Percentiles rank a stretch among this genome's conserved stretches.
phyloP scores from a whole-genome alignment of 2,329 filamentous ascomycete species.

The Didymellaceae sp. region DNA sequence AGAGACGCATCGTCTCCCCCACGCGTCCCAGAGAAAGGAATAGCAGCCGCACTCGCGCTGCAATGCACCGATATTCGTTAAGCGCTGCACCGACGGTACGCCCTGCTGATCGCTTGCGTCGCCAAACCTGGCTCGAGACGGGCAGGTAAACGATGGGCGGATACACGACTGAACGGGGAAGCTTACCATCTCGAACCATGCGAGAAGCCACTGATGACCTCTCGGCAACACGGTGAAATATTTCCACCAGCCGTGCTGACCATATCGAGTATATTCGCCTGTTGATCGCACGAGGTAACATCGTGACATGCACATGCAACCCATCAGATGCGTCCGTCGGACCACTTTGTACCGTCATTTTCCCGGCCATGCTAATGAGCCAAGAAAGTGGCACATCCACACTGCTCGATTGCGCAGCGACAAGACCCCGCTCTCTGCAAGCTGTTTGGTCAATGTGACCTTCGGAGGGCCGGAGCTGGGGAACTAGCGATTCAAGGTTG shows the following conservation, averaged over 20 bases:
- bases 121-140: constrained; percentile 1
- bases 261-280: constrained; percentile 23
- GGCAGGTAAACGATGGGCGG: constrained; percentile 7
- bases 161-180: constrained; percentile 9
- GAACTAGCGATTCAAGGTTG: constrained; percentile 22
- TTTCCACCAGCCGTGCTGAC: constrained; percentile 31
- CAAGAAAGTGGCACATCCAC: constrained; percentile 33
- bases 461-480: constrained; percentile 16
- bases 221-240: constrained; percentile 22
- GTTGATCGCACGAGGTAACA: constrained; percentile 27
- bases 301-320: constrained; percentile 25
- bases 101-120: constrained; percentile 12
- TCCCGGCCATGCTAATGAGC: constrained; percentile 23
- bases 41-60: constrained; percentile 23
- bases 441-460: constrained; percentile 23
- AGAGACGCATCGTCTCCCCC: constrained; percentile 8
- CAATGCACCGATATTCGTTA: constrained; percentile 29
- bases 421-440: constrained; percentile 26
- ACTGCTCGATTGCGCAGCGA: constrained; percentile 25
- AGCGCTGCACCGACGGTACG: constrained; percentile 20
- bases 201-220: constrained; percentile 21
- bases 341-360: constrained; percentile 27
- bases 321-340: constrained; percentile 27
- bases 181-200: constrained; percentile 6
- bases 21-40: constrained; percentile 5